These are phyloP conservation scores for Rhizophagus clarus DNA, from an alignment of 192 early-diverging fungal genomes.

Conservation along the genomic window DNA sequence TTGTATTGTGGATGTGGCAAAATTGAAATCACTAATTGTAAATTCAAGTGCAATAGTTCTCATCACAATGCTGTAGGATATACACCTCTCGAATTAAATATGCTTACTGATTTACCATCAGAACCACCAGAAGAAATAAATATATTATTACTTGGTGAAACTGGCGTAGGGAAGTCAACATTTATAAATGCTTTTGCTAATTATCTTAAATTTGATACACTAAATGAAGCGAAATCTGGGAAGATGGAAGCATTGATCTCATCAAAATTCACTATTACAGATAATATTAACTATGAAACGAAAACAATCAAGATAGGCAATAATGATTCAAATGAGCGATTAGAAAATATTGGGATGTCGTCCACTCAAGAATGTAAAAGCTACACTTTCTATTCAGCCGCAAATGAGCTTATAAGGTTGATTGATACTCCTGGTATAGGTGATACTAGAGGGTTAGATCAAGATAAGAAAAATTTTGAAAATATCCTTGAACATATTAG, in stretches of 20 bases:
- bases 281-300: constrained; percentile 15
- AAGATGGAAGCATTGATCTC: constrained; percentile 30
- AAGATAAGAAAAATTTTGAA: constrained; percentile 37
- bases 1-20: no score
- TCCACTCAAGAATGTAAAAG: no score
- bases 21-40: no score
- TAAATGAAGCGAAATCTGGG: constrained; percentile 26
- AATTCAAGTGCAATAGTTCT: no score
- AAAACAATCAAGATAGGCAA: no score
- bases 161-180: constrained; percentile 39
- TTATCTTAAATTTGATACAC: constrained; percentile 34
- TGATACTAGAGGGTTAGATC: constrained; percentile 32
- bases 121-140: not conserved
- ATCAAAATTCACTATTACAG: constrained; percentile 24
- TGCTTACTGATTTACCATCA: no score
- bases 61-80: no score
- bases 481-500: constrained; percentile 25
- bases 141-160: constrained; percentile 3
- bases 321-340: no score
- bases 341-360: no score
- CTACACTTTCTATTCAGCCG: constrained; percentile 31
- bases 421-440: constrained; percentile 41
- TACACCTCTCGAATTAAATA: no score
- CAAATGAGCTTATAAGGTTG: constrained; percentile 29
- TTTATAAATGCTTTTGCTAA: constrained; percentile 42